Conservation (phyloP, 1,284 basidiomycete species). For the Inonotus obliquus region DNA sequence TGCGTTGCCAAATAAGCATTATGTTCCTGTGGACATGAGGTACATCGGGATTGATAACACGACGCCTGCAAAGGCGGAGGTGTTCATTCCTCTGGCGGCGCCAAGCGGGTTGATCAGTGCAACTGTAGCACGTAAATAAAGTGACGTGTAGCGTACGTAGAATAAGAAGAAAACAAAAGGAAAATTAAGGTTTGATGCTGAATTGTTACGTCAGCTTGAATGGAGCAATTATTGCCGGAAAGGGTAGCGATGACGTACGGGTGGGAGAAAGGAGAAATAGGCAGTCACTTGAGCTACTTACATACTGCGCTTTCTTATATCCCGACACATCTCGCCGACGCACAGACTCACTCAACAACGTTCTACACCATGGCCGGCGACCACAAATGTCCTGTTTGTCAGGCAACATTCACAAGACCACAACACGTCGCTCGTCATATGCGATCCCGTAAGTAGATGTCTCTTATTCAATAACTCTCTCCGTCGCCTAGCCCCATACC, state of each 20-base stretch:
- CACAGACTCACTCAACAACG: background rate
- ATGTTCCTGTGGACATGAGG: constrained; percentile 77
- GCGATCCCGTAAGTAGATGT: constrained; percentile 70
- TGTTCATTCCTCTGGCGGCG: constrained; percentile 76
- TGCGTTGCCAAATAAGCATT: constrained; percentile 90
- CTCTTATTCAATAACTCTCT: constrained; percentile 3
- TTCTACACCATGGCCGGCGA: constrained; percentile 53
- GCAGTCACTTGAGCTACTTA: background rate
- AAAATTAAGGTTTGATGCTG: background rate
- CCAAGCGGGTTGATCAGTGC: constrained; percentile 50
- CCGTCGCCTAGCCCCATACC: constrained; percentile 10
- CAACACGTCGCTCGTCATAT: constrained; percentile 90
- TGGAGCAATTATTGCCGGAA: background rate
- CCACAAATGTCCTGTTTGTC: constrained; percentile 77
- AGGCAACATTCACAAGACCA: constrained; percentile 83
- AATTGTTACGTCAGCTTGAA: background rate
- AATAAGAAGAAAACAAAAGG: background rate
- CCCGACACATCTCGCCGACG: constrained; percentile 6
- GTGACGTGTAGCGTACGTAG: background rate
- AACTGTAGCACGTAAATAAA: constrained; percentile 36
- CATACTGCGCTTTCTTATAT: background rate
- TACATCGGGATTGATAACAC: constrained; percentile 53
- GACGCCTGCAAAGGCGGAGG: constrained; percentile 66
- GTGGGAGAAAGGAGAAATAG: background rate
- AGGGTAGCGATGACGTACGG: background rate